phyloP scores from a whole-genome alignment of 495 filamentous ascomycete genomes.

The Neurospora sp. region DNA sequence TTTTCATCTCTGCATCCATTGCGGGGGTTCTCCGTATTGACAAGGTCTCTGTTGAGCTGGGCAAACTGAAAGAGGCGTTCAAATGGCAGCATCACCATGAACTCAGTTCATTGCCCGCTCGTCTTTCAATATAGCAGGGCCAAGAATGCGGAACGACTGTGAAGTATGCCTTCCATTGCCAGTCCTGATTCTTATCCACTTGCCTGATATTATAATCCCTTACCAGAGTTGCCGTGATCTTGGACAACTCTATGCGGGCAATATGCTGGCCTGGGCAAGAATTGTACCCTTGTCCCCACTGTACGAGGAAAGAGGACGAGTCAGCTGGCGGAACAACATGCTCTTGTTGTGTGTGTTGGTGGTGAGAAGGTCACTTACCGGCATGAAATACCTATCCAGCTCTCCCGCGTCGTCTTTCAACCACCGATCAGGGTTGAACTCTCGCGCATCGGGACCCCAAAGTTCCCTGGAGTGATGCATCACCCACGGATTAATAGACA shows the following conservation, averaged over 20 bases:
- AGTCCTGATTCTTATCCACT: conserved; percentile 28
- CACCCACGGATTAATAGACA: conserved; percentile 37
- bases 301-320: neutral
- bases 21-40: neutral
- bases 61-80: neutral
- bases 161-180: conserved; percentile 31
- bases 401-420: conserved; percentile 13
- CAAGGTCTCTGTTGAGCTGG: neutral
- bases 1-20: neutral
- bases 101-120: neutral
- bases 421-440: conserved; percentile 33
- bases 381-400: conserved; percentile 23
- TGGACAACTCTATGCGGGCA: neutral
- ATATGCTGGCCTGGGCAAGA: neutral
- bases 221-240: neutral
- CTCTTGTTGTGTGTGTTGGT: neutral
- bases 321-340: neutral
- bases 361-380: neutral
- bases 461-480: conserved; percentile 27
- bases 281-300: neutral
- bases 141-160: conserved; percentile 30
- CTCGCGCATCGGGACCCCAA: conserved; percentile 29
- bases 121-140: conserved; percentile 17
- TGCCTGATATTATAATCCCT: conserved; percentile 32
- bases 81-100: neutral